Evolutionary conservation across 2,329 filamentous ascomycete genomes (phyloP), one percentile per base, ranked within the genome.

Genomic region (Graphilbum fragrans): DNA sequence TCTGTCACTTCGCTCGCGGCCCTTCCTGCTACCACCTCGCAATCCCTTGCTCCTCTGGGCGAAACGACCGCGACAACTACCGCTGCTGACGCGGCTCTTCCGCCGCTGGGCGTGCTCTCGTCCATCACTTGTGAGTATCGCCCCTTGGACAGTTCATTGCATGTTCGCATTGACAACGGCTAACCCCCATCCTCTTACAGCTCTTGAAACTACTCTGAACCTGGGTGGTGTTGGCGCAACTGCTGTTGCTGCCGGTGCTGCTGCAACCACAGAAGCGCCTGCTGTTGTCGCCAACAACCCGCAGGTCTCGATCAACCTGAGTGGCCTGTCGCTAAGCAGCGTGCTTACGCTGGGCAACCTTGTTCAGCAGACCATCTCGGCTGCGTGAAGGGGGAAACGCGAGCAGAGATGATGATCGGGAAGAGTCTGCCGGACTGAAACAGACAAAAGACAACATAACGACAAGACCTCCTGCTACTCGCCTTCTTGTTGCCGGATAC

Each of bases 341-440:
- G 52, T 58, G 36, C 52, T 71, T 34, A 57, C 64, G 38, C 53
- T 72, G 11, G 68, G 67, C 23, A 68, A 62, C 42, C 51, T 70
- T 38, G 50, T 49, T 20, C 41, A 49, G 46, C 50, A 51, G 46
- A 57, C 55, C 8, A 22, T 38, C 18, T 37, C 40, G n/a, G 19
- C 42, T 10, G 35, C 44, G 37, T 40, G 29, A 11, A 23, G 20
- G 21, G 34, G 36, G 38, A 25, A 40, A n/a, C n/a, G n/a, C n/a
- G n/a, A n/a, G n/a, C n/a, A n/a, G n/a, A n/a, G n/a, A n/a, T n/a
- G n/a, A n/a, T n/a, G n/a, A n/a, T n/a, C n/a, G n/a, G n/a, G n/a
- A n/a, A n/a, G n/a, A n/a, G n/a, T n/a, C n/a, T n/a, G n/a, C n/a
- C n/a, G n/a, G n/a, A n/a, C n/a, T n/a, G n/a, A n/a, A n/a, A n/a